Evolutionary conservation across 2,329 filamentous ascomycete genomes (phyloP).

Genomic region (Aspergillus puulaauensis): DNA sequence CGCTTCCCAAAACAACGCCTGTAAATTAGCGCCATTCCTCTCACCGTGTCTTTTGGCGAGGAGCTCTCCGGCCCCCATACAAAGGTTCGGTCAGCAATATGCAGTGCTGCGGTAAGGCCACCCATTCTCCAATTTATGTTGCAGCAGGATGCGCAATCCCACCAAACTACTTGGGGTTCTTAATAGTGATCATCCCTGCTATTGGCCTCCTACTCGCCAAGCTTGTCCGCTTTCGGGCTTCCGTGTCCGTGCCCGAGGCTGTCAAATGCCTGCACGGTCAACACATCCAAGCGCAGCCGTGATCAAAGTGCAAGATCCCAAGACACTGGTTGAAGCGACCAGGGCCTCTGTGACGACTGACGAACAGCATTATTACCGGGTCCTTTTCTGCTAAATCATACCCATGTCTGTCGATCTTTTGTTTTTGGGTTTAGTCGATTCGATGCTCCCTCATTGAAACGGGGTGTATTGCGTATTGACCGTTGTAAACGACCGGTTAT

Average conservation of each 20-base stretch:
- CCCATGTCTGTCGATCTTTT: background rate
- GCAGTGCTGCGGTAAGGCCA: background rate
- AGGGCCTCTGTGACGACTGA: background rate
- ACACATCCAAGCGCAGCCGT: background rate
- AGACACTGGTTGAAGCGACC: background rate
- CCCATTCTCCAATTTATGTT: constrained; percentile 1
- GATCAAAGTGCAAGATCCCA: background rate
- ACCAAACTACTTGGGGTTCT: background rate
- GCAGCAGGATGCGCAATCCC: background rate
- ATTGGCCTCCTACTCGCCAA: constrained; percentile 1
- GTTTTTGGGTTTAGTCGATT: background rate
- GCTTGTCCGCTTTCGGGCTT: background rate
- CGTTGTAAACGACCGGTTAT: background rate
- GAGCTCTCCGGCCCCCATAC: background rate
- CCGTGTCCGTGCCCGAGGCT: background rate
- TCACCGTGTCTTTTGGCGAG: constrained; percentile 3
- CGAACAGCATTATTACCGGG: background rate
- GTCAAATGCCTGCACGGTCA: background rate
- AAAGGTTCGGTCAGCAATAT: background rate
- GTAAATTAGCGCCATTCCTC: background rate
- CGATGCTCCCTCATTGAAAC: background rate
- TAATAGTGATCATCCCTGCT: background rate
- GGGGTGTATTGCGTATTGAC: background rate
- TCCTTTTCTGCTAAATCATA: background rate
- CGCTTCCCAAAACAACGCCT: background rate